phyloP scores from a whole-genome alignment of 1,139 yeast genomes.

The Saccharomyces hybrid region DNA sequence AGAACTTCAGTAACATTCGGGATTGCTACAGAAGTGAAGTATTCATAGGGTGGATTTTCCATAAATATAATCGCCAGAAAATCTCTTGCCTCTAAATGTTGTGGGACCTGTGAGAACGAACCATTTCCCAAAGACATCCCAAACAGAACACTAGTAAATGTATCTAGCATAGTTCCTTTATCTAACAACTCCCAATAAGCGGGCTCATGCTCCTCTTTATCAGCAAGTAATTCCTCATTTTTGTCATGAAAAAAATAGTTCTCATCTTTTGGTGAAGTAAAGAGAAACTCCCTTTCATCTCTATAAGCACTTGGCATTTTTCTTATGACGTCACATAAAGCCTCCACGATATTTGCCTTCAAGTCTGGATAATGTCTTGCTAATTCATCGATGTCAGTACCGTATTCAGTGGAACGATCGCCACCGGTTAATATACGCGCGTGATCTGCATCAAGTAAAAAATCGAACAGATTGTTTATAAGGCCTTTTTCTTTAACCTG shows the following conservation, averaged over 20 bases:
- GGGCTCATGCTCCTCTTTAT: constrained; percentile 37
- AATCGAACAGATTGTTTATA: constrained; percentile 44
- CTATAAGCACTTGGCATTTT: constrained; percentile 39
- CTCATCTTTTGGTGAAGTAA: constrained; percentile 33
- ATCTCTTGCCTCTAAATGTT: constrained; percentile 37
- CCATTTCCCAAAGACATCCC: constrained; percentile 31
- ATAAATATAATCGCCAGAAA: constrained; percentile 39
- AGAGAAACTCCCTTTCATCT: constrained; percentile 39
- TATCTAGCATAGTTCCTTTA: constrained; percentile 25
- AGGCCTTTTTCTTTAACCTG: constrained; percentile 44
- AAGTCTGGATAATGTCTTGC: constrained; percentile 76
- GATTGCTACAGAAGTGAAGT: constrained; percentile 47
- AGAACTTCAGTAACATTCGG: constrained; percentile 48
- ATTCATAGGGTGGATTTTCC: constrained; percentile 54
- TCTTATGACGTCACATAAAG: constrained; percentile 43
- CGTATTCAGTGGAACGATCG: constrained; percentile 50
- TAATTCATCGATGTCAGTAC: constrained; percentile 70
- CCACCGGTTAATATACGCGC: constrained; percentile 44
- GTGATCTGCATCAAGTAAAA: constrained; percentile 42
- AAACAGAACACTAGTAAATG: constrained; percentile 28
- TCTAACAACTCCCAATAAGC: constrained; percentile 45
- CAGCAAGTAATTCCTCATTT: constrained; percentile 36
- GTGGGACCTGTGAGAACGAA: constrained; percentile 42
- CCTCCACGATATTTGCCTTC: constrained; percentile 50
- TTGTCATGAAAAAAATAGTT: constrained; percentile 40